Conservation (phyloP, 1,284 basidiomycete species). For the Naganishia cerealis region DNA sequence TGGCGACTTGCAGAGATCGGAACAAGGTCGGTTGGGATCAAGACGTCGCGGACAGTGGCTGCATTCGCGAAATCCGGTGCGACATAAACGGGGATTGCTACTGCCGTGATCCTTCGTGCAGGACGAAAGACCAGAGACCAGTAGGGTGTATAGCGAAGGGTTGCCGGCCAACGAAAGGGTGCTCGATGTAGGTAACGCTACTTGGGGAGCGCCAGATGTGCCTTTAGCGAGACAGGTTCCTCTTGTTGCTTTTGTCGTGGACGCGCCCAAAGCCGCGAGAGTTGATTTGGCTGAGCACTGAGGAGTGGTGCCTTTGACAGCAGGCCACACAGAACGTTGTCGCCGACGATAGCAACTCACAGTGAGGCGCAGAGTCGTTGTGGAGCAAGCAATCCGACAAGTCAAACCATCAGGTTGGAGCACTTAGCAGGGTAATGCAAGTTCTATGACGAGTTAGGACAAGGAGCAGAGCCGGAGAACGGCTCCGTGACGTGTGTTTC, state of each 20-base stretch:
- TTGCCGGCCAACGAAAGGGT: neutral
- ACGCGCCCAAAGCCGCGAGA: conserved; percentile 11
- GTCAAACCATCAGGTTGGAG: too few species aligned
- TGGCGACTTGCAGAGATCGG: neutral
- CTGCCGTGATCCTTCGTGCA: neutral
- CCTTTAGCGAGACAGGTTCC: conserved; percentile 2
- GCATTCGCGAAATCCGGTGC: conserved; percentile 24
- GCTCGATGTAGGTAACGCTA: neutral
- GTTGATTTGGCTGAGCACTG: neutral
- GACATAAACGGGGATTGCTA: conserved; percentile 15
- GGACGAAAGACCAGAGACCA: neutral
- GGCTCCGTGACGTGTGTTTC: neutral
- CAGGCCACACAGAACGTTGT: neutral
- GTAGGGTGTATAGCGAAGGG: conserved; percentile 2
- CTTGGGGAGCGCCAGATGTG: conserved; percentile 4
- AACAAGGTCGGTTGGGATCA: conserved; percentile 8
- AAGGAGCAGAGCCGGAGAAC: too few species aligned
- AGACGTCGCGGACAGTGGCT: conserved; percentile 4
- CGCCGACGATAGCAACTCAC: neutral
- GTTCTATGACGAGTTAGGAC: too few species aligned
- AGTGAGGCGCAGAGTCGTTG: too few species aligned
- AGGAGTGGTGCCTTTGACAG: neutral
- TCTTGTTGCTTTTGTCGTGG: conserved; percentile 14
- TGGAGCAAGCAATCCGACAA: too few species aligned
- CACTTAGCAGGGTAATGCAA: too few species aligned